Percentiles rank a stretch among this genome's conserved stretches.
Evolutionary conservation across 2,329 filamentous ascomycete genomes (phyloP).

Genomic region (Cercospora berteroae): DNA sequence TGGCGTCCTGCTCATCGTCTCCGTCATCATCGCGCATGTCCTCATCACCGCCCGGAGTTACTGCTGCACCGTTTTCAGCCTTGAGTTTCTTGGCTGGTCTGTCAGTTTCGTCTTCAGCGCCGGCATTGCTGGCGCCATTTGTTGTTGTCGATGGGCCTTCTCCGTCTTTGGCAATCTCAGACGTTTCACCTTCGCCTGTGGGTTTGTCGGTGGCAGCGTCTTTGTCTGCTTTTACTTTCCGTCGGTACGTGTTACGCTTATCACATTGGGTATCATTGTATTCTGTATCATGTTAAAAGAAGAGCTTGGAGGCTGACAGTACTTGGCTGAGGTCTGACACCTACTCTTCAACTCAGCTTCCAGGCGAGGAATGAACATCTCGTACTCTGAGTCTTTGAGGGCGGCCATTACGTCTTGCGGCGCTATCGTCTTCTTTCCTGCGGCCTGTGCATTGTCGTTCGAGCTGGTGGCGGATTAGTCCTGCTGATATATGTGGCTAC

Average conservation of each 20-base stretch:
- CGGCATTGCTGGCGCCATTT: slow-evolving; percentile 32
- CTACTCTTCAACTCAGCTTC: slow-evolving; percentile 74
- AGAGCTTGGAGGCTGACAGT: background rate
- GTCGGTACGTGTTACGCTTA: slow-evolving; percentile 71
- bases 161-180: slow-evolving; percentile 20
- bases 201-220: slow-evolving; percentile 27
- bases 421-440: slow-evolving; percentile 75
- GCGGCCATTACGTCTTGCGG: slow-evolving; percentile 74
- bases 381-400: slow-evolving; percentile 72
- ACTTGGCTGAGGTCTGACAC: slow-evolving; percentile 33
- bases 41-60: slow-evolving; percentile 45
- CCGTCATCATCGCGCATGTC: slow-evolving; percentile 52
- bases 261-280: slow-evolving; percentile 71
- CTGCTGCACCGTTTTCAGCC: slow-evolving; percentile 41
- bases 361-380: slow-evolving; percentile 66
- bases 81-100: slow-evolving; percentile 53
- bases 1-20: slow-evolving; percentile 56
- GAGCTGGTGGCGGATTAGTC: slow-evolving; percentile 52
- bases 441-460: slow-evolving; percentile 65
- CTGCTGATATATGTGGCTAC: background rate
- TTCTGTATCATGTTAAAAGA: slow-evolving; percentile 46
- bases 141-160: slow-evolving; percentile 6
- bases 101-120: slow-evolving; percentile 42
- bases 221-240: slow-evolving; percentile 67
- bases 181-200: slow-evolving; percentile 13